Evolutionary conservation across 1,284 basidiomycete genomes (phyloP).

Genomic region (Cryptococcus sp.): DNA sequence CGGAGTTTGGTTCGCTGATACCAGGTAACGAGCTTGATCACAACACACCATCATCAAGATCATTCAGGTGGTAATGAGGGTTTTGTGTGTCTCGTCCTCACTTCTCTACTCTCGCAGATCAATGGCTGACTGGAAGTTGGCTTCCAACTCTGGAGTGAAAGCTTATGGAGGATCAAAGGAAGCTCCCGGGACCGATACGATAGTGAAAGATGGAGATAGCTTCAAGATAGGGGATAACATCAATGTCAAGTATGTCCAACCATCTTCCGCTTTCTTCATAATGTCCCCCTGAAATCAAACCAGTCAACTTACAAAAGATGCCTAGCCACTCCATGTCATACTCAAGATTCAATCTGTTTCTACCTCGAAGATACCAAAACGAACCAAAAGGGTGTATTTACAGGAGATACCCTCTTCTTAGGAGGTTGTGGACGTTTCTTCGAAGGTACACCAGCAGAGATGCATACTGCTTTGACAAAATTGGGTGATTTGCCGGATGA

Average conservation of each 20-base stretch:
- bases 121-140: slow-evolving; percentile 14
- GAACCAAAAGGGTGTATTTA: slow-evolving; percentile 72
- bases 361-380: slow-evolving; percentile 64
- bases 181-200: slow-evolving; percentile 62
- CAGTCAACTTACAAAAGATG: slow-evolving; percentile 53
- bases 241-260: slow-evolving; percentile 62
- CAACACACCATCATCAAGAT: slow-evolving; percentile 85
- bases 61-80: slow-evolving; percentile 80
- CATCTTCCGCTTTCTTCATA: not conserved
- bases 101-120: not conserved
- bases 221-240: slow-evolving; percentile 69
- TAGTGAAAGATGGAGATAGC: slow-evolving; percentile 72
- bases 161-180: slow-evolving; percentile 81
- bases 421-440: slow-evolving; percentile 97
- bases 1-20: not conserved
- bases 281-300: not conserved
- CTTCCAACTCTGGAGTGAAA: slow-evolving; percentile 57
- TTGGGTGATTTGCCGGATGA: slow-evolving; percentile 70
- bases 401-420: slow-evolving; percentile 93
- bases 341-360: slow-evolving; percentile 93
- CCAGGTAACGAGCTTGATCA: slow-evolving; percentile 66
- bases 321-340: slow-evolving; percentile 90
- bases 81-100: slow-evolving; percentile 43
- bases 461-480: slow-evolving; percentile 74
- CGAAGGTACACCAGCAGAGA: slow-evolving; percentile 76